These are phyloP conservation scores for Mercurialis annua DNA, from an alignment of 345 rosid genomes.

Conservation along the genomic window DNA sequence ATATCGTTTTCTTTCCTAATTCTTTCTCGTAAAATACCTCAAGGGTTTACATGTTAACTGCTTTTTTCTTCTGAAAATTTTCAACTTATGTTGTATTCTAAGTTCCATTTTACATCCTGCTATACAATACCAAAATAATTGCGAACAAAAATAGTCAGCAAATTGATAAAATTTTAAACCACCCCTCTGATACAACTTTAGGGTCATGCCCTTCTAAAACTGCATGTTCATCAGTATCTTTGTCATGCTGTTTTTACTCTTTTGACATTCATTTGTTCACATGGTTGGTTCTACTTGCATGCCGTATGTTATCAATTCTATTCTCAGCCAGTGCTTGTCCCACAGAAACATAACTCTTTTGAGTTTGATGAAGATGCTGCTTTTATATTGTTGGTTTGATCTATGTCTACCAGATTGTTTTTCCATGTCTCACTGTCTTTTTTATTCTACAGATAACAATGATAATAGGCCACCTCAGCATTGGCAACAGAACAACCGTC, in stretches of 20 bases:
- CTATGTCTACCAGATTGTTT: not conserved
- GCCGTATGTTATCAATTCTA: not conserved
- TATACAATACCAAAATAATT: too few species aligned
- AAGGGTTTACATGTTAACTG: too few species aligned
- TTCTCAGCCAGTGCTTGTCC: not conserved
- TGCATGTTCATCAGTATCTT: too few species aligned
- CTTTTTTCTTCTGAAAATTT: too few species aligned
- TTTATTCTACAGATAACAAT: slow-evolving; percentile 28
- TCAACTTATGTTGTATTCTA: too few species aligned
- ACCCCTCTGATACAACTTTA: too few species aligned
- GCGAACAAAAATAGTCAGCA: too few species aligned
- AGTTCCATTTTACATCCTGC: too few species aligned
- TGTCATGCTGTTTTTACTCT: not conserved
- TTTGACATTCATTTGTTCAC: not conserved
- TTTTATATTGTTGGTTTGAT: not conserved
- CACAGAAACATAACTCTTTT: not conserved
- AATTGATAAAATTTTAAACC: too few species aligned
- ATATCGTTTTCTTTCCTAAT: too few species aligned
- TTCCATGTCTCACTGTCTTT: not conserved
- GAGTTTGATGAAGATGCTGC: not conserved
- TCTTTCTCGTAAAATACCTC: too few species aligned
- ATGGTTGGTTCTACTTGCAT: not conserved
- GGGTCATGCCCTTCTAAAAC: too few species aligned
- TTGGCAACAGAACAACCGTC: slow-evolving; percentile 36
- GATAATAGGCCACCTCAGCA: slow-evolving; percentile 20